These are phyloP conservation scores for Suhomyces sp. DNA, from an alignment of 805 yeast genomes.

Conservation along the genomic window DNA sequence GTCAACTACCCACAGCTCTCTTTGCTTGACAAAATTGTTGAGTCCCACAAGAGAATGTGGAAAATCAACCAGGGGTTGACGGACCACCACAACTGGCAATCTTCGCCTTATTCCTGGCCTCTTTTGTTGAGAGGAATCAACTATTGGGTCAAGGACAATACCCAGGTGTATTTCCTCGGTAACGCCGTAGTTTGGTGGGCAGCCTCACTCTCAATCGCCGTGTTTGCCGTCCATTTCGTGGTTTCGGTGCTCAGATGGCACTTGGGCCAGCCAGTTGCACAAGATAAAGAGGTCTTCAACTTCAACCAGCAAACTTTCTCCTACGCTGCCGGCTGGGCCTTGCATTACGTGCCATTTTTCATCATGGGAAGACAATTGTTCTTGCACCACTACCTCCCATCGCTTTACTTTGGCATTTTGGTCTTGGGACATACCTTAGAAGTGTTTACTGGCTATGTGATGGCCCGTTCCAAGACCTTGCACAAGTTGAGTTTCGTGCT, in stretches of 20 bases:
- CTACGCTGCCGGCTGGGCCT: constrained; percentile 64
- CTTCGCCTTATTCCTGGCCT: constrained; percentile 75
- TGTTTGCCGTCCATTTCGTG: constrained; percentile 48
- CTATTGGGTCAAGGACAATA: constrained; percentile 65
- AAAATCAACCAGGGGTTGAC: constrained; percentile 66
- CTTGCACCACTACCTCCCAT: constrained; percentile 91
- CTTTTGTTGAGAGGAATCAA: constrained; percentile 72
- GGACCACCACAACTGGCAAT: constrained; percentile 67
- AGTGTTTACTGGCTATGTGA: constrained; percentile 41
- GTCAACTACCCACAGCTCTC: constrained; percentile 50
- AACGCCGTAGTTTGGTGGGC: constrained; percentile 83
- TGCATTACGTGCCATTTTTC: constrained; percentile 73
- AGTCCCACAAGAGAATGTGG: constrained; percentile 76
- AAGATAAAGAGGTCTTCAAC: constrained; percentile 55
- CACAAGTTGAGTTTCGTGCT: constrained; percentile 44
- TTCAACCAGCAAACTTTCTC: constrained; percentile 62
- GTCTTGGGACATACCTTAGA: constrained; percentile 71
- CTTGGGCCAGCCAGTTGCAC: constrained; percentile 40
- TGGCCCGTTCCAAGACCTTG: constrained; percentile 36
- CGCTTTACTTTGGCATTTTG: constrained; percentile 81
- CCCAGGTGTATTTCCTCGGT: constrained; percentile 70
- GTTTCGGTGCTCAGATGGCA: constrained; percentile 62
- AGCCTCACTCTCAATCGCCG: constrained; percentile 49
- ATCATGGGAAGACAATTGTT: constrained; percentile 92
- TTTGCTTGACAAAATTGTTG: constrained; percentile 59